Conservation (phyloP, 495 filamentous ascomycete genomes). For the Lasiosphaeria ovina region DNA sequence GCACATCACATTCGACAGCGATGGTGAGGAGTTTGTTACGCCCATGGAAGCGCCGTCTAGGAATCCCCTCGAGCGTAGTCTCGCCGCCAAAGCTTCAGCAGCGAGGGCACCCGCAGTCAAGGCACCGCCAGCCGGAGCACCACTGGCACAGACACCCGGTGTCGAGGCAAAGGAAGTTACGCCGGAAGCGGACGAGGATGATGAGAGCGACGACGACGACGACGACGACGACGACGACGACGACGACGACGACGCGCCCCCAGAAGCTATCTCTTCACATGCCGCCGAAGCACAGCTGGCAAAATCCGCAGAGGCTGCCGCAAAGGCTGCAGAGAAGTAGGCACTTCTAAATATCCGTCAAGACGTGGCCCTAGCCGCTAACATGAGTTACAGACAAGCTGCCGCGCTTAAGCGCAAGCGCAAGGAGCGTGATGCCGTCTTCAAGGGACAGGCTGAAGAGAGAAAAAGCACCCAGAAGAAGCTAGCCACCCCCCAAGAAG, state of each 20-base stretch:
- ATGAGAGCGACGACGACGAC: slow-evolving; percentile 32
- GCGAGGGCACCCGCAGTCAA: slow-evolving; percentile 14
- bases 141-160: slow-evolving; percentile 12
- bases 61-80: slow-evolving; percentile 20
- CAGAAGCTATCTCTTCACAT: slow-evolving; percentile 45
- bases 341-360: neutral
- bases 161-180: slow-evolving; percentile 1
- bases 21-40: slow-evolving; percentile 34
- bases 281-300: slow-evolving; percentile 33
- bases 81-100: neutral
- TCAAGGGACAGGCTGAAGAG: slow-evolving; percentile 46
- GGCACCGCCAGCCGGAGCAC: neutral
- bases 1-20: slow-evolving; percentile 33
- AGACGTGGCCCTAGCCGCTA: slow-evolving; percentile 1
- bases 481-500: slow-evolving; percentile 10
- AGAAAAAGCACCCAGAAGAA: slow-evolving; percentile 30
- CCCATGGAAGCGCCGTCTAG: slow-evolving; percentile 30
- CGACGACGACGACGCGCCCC: slow-evolving; percentile 44
- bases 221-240: slow-evolving; percentile 36
- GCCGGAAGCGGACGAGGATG: slow-evolving; percentile 21
- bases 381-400: slow-evolving; percentile 33
- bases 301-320: slow-evolving; percentile 37
- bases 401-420: slow-evolving; percentile 44
- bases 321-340: slow-evolving; percentile 44
- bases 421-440: slow-evolving; percentile 44